Evolutionary conservation across 441 rosid genomes (phyloP), one percentile per base, ranked within the genome.

Genomic region (Jatropha podagrica): DNA sequence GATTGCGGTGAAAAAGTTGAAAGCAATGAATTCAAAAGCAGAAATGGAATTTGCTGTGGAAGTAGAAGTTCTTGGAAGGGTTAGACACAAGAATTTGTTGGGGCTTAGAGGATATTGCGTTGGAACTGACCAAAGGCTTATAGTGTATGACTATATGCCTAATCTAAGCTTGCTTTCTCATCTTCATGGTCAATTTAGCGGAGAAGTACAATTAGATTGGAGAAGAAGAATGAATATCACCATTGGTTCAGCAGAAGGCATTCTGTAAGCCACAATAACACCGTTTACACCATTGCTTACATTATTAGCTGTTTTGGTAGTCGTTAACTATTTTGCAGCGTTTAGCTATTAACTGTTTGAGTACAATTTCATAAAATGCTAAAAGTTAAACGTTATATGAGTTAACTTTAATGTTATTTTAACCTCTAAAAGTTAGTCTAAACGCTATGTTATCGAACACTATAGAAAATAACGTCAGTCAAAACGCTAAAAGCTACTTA

Each of bases 1-100:
- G 99, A 92, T 95, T 80, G 99, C 99, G 0, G 96, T 95, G 17
- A 95, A 95, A 84, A 93, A 95, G 75, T 72, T 95, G 84, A 95
- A 95, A 85, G 96, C 91, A 55, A 90, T 93, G 98, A 95, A 91
- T 77, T 82, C 86, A 78, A 95, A 93, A 81, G 95, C 92, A 7
- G 98, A 95, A 71, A 83, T 88, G 88, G 94, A 90, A 74, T 95
- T 95, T 79, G 88, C 89, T 10, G 99, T 88, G 14, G 98, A 95
- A 82, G 92, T 95, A 12, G 97, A 95, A 90, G 87, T 90, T 46
- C 90, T 95, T 69, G 98, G 94, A 3, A 85, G 99, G 81, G 96
- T 93, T 63, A 79, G 98, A 79, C 99, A 93, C 81, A 89, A 85
- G 88, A 95, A 92, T 83, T 75, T 95, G 67, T 77, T 93, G 59